Evolutionary conservation across 1,139 yeast genomes (phyloP), one percentile per base, ranked within the genome.

Genomic region (Candida freyschussii): DNA sequence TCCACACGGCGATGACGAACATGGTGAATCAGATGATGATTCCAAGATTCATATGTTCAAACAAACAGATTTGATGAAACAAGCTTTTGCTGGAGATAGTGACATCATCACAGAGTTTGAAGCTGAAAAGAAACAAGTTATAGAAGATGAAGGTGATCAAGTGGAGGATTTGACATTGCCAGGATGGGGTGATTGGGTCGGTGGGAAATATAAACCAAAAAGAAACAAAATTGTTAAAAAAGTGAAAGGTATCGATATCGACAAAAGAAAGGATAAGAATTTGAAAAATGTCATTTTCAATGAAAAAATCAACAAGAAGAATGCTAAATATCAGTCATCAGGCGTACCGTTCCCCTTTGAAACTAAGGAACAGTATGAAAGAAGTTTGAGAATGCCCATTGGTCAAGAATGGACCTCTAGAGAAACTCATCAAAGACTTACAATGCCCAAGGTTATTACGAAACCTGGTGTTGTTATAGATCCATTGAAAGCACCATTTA

Each of bases 71-170:
- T 67, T 91, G 29, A 85, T 86, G 41, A 75, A 79, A 43, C 82
- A 89, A 52, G 98, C 98, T 0, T 91, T 91, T 67, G 97, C 96
- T 3, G 97, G 97, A 16, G 99, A 91, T 59, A 93, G 91, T 53
- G 93, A 91, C 53, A 80, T 78, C 27, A 81, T 80, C 14, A 70
- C 72, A 13, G 95, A 87, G 45, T 87, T 87, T 54, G 73, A 72
- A 40, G 76, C 69, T 15, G 95, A 84, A 47, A 91, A 91, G 62
- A 65, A 66, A 37, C 68, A 73, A 44, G 72, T 72, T n/a, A 66
- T 72, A 6, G 71, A 64, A 32, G 91, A 82, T 29, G 97, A 91
- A 59, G 97, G 77, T 40, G 96, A 91, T 57, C 72, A 85, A 55
- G 87, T 80, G 49, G 80, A 81, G 41, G 96, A 89, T 55, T 62